These are phyloP conservation scores for Elongisporangium anandrum DNA, from an alignment of 352 stramenopile genomes.

Conservation along the genomic window DNA sequence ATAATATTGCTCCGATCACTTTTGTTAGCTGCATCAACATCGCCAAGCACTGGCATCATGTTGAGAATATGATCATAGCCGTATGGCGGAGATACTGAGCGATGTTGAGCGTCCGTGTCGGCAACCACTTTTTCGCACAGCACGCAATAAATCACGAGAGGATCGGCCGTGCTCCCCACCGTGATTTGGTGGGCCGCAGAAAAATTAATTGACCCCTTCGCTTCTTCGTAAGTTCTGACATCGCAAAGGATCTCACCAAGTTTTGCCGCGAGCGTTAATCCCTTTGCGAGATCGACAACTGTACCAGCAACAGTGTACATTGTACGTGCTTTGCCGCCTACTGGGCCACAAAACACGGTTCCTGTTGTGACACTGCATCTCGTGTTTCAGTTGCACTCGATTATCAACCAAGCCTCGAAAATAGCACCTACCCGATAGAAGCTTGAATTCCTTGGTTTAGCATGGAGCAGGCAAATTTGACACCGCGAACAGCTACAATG, in stretches of 20 bases:
- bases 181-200: constrained; percentile 31
- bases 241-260: constrained; percentile 70
- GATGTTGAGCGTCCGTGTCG: not conserved
- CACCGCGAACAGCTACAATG: constrained; percentile 38
- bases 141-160: constrained; percentile 45
- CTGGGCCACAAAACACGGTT: constrained; percentile 63
- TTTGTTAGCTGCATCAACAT: no score
- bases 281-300: constrained; percentile 74
- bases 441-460: constrained; percentile 56
- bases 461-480: constrained; percentile 61
- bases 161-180: constrained; percentile 55
- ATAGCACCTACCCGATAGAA: constrained; percentile 48
- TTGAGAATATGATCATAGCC: constrained; percentile 42
- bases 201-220: constrained; percentile 53
- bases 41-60: constrained; percentile 41
- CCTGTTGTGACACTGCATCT: constrained; percentile 54
- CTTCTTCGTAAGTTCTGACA: constrained; percentile 52
- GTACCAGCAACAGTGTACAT: constrained; percentile 83
- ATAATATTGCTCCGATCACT: no score
- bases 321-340: constrained; percentile 60
- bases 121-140: constrained; percentile 7
- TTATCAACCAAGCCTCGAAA: not conserved
- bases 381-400: not conserved
- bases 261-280: constrained; percentile 62
- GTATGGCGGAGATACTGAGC: constrained; percentile 22